Evolutionary conservation across 441 rosid genomes (phyloP), one percentile per base, ranked within the genome.

Genomic region (Bocquillonia castaneifolia): DNA sequence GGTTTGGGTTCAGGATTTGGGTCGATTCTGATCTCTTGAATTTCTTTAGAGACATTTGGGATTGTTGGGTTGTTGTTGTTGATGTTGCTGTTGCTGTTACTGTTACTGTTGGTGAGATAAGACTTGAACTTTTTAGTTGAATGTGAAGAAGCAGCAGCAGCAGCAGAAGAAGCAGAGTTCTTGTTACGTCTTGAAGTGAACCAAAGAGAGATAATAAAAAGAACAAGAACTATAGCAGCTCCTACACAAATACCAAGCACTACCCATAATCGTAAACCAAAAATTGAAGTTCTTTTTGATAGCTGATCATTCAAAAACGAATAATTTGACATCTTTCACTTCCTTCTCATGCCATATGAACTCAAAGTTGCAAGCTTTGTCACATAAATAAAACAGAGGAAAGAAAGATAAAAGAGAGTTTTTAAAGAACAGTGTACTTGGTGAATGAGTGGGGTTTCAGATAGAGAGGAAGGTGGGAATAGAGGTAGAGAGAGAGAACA

Each of bases 1-100:
- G 58, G 71, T 54, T 75, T 73, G 5, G 68, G 62, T 66, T 80
- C 79, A 1, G 80, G 78, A 22, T 34, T 39, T 29, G 79, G 79
- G 80, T 86, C 91, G 56, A 86, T 68, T 60, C 83, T 82, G 76
- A 92, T 86, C 79, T 90, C 96, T 70, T 77, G 83, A 66, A 90
- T 88, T 80, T 92, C 98, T 52, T 85, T 90, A 39, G 91, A 90
- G 56, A 90, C 83, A 23, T 65, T 83, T 0, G 96, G 95, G 66
- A 88, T 86, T n/a, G 85, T 81, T 7, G 82, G 77, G 60, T 77
- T 76, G 59, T 66, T 77, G n/a, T 64, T 29, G 17, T 67, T 78
- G 61, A 3, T 18, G 64, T 36, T 39, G 63, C 5, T 26, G 29
- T 34, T n/a, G n/a, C n/a, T n/a, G n/a, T n/a, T n/a, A n/a, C n/a